These are phyloP conservation scores for Penicillium brevicompactum DNA, from an alignment of 2,329 filamentous ascomycete species.

Conservation along the genomic window DNA sequence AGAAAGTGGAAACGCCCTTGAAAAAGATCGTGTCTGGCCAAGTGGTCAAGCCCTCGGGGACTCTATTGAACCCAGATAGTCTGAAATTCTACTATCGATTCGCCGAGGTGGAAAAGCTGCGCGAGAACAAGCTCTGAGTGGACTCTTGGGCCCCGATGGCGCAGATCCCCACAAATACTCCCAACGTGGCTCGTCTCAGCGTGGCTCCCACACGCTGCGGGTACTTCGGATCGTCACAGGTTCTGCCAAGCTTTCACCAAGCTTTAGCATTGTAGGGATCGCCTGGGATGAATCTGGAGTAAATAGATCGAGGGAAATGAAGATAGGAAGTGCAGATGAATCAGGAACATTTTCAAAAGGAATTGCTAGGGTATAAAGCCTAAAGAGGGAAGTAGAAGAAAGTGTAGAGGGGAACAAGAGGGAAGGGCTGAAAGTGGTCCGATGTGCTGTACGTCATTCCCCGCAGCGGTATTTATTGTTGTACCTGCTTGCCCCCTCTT, in stretches of 20 bases:
- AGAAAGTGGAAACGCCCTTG: slow-evolving; percentile 81
- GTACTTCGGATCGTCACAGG: slow-evolving; percentile 11
- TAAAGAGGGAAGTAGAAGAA: not conserved
- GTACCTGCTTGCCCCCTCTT: not conserved
- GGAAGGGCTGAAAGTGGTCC: not conserved
- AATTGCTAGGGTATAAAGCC: not conserved
- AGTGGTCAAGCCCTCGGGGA: slow-evolving; percentile 72
- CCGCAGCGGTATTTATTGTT: slow-evolving; percentile 8
- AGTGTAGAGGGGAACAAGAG: not conserved
- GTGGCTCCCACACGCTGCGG: slow-evolving; percentile 15
- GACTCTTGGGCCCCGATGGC: not conserved
- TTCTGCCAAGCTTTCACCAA: slow-evolving; percentile 28
- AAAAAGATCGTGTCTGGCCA: slow-evolving; percentile 81
- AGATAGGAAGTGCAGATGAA: not conserved
- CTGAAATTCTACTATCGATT: slow-evolving; percentile 80
- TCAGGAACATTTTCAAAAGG: not conserved
- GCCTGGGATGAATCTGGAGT: not conserved
- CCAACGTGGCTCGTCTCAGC: not conserved
- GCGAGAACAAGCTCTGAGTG: slow-evolving; percentile 20
- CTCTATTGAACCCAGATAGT: slow-evolving; percentile 73
- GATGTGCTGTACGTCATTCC: slow-evolving; percentile 10
- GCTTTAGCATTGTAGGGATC: slow-evolving; percentile 11
- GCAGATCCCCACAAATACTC: slow-evolving; percentile 2
- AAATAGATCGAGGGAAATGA: not conserved
- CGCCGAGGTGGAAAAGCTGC: slow-evolving; percentile 65